Base-by-base conservation (phyloP, 306 rosid species). In the Alnus rubra region DNA sequence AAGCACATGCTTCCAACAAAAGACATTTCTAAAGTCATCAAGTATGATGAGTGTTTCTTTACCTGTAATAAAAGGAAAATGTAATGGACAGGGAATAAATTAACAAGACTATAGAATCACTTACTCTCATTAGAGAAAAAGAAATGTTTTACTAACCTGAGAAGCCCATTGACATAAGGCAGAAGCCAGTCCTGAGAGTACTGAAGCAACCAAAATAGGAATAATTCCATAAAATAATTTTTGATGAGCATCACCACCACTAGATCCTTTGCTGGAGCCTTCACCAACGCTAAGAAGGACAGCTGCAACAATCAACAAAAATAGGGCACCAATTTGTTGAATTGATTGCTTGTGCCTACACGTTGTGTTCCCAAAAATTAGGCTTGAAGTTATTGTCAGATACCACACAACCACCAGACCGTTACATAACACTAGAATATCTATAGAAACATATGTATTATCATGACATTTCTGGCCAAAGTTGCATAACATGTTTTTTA, bases 81-180 rank as follows among this genome's bases (percentile, higher is more conserved):
- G 53, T 37, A 52, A 70, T 30, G 50, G 68, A 83, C 28, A n/a
- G n/a, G 75, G 6, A 82, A 50, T 35, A 79, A 79, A 68, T 48
- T 23, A 16, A 76, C 3, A 56, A 72, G 33, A 19, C 48, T 15
- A 74, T 15, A 15, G 9, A 78, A 78, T 49, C 76, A n/a, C 33
- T 62, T 49, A 67, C 19, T 62, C 51, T 33, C 81, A 68, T 39
- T 3, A 75, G 16, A 62, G 49, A 74, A 79, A 78, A 78, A 30
- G 16, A 63, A 45, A 83, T 31, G 47, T 88, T 71, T 71, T 45
- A 62, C 85, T 73, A 76, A 95, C 99, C 99, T 95, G 99, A 74
- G 98, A 95, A 78, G 98, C 98, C 99, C 99, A 95, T 74, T 95
- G 99, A 84, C 99, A 95, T 86, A 95, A 82, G 62, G 98, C 70